phyloP scores from a whole-genome alignment of 176 grass and related monocot species.

The Musa beccarii region DNA sequence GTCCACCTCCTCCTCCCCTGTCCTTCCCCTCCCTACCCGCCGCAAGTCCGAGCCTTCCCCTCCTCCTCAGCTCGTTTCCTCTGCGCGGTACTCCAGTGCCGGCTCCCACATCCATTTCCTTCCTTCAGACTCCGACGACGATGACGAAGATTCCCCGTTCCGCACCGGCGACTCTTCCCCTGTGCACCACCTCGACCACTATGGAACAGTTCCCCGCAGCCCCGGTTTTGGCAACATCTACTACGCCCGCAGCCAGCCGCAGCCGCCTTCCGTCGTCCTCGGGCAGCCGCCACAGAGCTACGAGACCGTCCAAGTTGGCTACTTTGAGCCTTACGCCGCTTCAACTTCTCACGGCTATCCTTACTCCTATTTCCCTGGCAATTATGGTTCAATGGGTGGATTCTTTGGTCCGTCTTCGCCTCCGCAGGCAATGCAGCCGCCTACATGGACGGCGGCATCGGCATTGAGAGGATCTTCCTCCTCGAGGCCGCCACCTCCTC shows the following conservation, averaged over 20 bases:
- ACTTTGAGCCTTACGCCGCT: slow-evolving; percentile 19
- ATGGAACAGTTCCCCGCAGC: slow-evolving; percentile 7
- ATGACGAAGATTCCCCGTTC: background rate
- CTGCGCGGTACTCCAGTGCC: background rate
- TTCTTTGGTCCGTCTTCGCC: background rate
- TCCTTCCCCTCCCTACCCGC: slow-evolving; percentile 18
- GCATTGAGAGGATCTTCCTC: background rate
- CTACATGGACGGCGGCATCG: background rate
- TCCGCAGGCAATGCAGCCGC: slow-evolving; percentile 2
- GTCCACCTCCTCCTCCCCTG: slow-evolving; percentile 8
- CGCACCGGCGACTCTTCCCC: background rate
- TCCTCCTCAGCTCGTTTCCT: slow-evolving; percentile 8
- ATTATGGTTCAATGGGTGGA: background rate
- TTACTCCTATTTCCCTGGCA: background rate
- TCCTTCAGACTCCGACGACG: slow-evolving; percentile 18
- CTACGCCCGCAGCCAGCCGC: slow-evolving; percentile 60
- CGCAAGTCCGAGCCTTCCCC: slow-evolving; percentile 18
- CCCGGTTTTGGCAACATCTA: slow-evolving; percentile 24
- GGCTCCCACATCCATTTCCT: slow-evolving; percentile 45
- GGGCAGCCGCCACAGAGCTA: slow-evolving; percentile 30
- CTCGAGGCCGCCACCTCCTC: slow-evolving; percentile 15
- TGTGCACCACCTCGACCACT: slow-evolving; percentile 1
- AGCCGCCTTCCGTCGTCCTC: slow-evolving; percentile 39
- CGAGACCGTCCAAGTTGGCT: slow-evolving; percentile 31
- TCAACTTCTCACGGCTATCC: slow-evolving; percentile 28